These are phyloP conservation scores for Cladorrhinum samala DNA, from an alignment of 495 filamentous ascomycete species.

Conservation along the genomic window DNA sequence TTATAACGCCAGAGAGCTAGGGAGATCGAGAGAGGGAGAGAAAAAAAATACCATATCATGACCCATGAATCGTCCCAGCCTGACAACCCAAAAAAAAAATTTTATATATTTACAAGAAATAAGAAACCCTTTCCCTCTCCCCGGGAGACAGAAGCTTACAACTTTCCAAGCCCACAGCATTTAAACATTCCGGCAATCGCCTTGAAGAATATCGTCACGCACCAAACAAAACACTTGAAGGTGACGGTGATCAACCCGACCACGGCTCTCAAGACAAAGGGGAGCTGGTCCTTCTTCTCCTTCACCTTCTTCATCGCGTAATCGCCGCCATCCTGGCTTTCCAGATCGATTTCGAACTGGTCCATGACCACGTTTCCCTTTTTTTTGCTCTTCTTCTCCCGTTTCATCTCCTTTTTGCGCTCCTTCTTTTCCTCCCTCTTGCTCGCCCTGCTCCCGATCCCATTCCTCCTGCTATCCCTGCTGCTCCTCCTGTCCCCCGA, in stretches of 20 bases:
- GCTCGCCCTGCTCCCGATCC: conserved; percentile 14
- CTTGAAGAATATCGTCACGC: conserved; percentile 40
- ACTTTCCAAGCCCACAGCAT: conserved; percentile 35
- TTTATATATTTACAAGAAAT: not conserved
- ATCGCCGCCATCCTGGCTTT: conserved; percentile 43
- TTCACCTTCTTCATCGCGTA: conserved; percentile 30
- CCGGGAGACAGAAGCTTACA: conserved; percentile 19
- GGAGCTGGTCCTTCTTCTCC: conserved; percentile 35
- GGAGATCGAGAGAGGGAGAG: not conserved
- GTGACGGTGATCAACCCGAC: conserved; percentile 34
- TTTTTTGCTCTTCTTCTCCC: conserved; percentile 11
- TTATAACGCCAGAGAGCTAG: not conserved
- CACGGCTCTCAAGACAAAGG: conserved; percentile 30
- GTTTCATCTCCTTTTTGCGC: conserved; percentile 17
- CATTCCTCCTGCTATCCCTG: conserved; percentile 21
- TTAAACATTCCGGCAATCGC: conserved; percentile 32
- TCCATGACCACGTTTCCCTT: conserved; percentile 34
- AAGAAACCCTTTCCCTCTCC: not conserved
- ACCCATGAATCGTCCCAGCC: conserved; percentile 14
- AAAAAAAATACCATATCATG: conserved; percentile 13
- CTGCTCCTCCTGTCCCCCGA: conserved; percentile 10
- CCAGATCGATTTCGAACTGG: conserved; percentile 51
- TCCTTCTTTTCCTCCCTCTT: conserved; percentile 14
- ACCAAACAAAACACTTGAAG: conserved; percentile 45
- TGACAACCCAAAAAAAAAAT: not conserved